Evolutionary conservation across 495 filamentous ascomycete species (phyloP).

Genomic region (Friedmanniomyces endolithicus): DNA sequence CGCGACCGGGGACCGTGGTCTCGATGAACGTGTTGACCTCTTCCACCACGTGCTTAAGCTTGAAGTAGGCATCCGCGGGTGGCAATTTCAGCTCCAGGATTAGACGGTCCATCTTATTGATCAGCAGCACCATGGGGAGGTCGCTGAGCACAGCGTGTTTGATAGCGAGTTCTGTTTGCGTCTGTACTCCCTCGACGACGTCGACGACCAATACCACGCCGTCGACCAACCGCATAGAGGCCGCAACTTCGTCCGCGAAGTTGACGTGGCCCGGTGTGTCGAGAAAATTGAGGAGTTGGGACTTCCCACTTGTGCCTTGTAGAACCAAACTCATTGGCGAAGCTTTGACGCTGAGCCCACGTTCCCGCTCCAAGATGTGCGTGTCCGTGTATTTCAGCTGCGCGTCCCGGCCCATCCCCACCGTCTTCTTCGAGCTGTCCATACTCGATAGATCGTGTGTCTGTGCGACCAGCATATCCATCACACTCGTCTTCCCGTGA

Average conservation of each 20-base stretch:
- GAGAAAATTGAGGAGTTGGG: constrained; percentile 87
- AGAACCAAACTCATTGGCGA: constrained; percentile 91
- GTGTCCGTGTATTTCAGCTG: constrained; percentile 90
- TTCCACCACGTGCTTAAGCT: constrained; percentile 93
- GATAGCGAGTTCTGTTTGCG: constrained; percentile 93
- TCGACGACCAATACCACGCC: constrained; percentile 90
- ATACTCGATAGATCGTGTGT: constrained; percentile 64
- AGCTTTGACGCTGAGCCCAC: constrained; percentile 86
- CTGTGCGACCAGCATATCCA: constrained; percentile 95
- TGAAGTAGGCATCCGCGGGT: constrained; percentile 94
- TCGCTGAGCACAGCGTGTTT: constrained; percentile 87
- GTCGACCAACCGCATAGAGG: constrained; percentile 74
- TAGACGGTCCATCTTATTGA: constrained; percentile 95
- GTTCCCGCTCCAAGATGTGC: constrained; percentile 74
- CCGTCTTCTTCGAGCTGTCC: constrained; percentile 54
- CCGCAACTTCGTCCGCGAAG: constrained; percentile 92
- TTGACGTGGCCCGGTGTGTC: constrained; percentile 98
- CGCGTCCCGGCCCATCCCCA: constrained; percentile 72
- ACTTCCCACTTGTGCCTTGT: constrained; percentile 78
- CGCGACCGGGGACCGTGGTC: constrained; percentile 68
- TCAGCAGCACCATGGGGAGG: constrained; percentile 72
- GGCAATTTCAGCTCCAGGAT: constrained; percentile 92
- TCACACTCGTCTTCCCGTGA: constrained; percentile 93
- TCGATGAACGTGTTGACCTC: constrained; percentile 95
- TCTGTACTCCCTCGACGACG: constrained; percentile 94